Evolutionary conservation across 805 yeast species (phyloP), one percentile per base, ranked within the genome.

Genomic region (Lipomyces mesembrius): DNA sequence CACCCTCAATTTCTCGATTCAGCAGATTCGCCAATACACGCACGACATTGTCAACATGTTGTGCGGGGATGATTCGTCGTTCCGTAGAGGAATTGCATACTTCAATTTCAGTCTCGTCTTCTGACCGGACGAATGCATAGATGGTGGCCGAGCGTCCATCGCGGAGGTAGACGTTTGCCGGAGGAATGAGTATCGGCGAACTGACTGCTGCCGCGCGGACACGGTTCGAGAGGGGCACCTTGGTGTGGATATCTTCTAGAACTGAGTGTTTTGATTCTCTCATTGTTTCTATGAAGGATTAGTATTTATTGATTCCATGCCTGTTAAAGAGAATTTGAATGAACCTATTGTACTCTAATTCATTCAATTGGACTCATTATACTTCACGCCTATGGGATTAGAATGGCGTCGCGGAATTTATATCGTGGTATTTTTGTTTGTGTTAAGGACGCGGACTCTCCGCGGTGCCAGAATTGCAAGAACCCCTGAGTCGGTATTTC

Each of bases 1-100:
- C 98, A 55, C 82, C 85, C 43, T 84, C 89, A 6, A 92, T 82
- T 63, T 90, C 91, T 17, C 75, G 72, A 75, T 90, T 90, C 79
- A 90, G 85, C 65, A 85, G 84, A 53, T 14, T 29, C 46, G 57
- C 43, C 55, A 65, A 34, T 27, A 49, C 27, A 14, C 17, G 37
- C 4, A 49, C 60, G 55, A 66, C 25, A 35, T 20, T 34, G 43
- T 60, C 59, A 9, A 29, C 37, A 20, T 37, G 53, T 8, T 53
- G 29, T 14, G 52, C 54, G 11, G 46, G 22, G 35, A 59, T 39
- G n/a, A 37, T 52, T 1, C 54, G 51, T 49, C 53, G 29, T 52
- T 60, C 59, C 1, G 39, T 27, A n/a, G 29, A 43, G 14, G 35
- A 35, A 14, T 53, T 37, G 43, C 68, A 60, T 12, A 59, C 46